These are phyloP conservation scores for Paecilomyces formosus DNA, from an alignment of 2,329 filamentous ascomycete species.

Conservation along the genomic window DNA sequence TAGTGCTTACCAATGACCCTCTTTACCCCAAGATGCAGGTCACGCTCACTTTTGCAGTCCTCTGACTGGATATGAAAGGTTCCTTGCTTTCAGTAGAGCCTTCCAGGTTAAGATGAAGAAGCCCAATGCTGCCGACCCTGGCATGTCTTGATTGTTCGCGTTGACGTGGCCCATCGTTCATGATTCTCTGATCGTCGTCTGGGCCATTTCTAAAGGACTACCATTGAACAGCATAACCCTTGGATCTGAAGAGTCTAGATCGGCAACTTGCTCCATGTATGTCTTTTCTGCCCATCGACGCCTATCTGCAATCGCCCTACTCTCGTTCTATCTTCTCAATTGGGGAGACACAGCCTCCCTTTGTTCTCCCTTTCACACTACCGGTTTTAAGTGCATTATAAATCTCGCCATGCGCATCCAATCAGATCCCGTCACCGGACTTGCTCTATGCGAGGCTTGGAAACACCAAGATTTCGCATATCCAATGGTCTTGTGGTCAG, in stretches of 20 bases:
- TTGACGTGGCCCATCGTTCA: not conserved
- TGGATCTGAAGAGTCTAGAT: not conserved
- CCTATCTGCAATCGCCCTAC: not conserved
- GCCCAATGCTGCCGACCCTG: not conserved
- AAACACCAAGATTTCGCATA: not conserved
- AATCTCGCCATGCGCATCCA: not conserved
- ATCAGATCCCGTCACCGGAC: not conserved
- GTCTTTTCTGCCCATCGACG: not conserved
- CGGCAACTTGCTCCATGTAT: not conserved
- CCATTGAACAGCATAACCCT: not conserved
- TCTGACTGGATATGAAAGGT: not conserved
- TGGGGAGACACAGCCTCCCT: not conserved
- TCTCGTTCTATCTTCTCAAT: not conserved
- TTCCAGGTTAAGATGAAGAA: not conserved
- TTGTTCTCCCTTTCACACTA: not conserved
- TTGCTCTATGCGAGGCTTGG: not conserved
- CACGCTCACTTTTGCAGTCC: not conserved
- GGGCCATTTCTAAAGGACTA: not conserved
- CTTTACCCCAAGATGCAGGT: not conserved
- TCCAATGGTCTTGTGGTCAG: not conserved
- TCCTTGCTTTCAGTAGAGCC: not conserved
- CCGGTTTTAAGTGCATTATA: not conserved
- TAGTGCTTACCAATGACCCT: not conserved
- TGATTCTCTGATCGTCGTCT: not conserved
- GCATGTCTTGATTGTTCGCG: not conserved